These are phyloP conservation scores for Ophiostoma quercus DNA, from an alignment of 2,329 filamentous ascomycete species.

Conservation along the genomic window DNA sequence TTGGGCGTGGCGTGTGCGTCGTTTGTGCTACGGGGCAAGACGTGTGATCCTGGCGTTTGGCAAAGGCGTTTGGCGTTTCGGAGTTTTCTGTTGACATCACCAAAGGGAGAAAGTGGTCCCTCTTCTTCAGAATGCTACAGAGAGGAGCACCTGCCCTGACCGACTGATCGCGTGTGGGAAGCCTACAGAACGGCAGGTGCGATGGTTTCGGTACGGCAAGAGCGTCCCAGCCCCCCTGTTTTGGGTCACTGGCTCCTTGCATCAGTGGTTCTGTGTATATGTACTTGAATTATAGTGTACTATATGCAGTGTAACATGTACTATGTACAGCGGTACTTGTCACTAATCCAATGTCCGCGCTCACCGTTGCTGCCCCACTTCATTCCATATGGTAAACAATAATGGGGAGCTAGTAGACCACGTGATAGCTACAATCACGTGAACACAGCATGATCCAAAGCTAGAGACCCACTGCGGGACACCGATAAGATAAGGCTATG, in stretches of 20 bases:
- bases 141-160: neutral
- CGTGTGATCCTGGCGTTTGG: neutral
- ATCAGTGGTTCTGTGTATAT: neutral
- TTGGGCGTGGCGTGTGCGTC: neutral
- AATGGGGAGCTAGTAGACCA: neutral
- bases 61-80: too few species aligned
- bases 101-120: slow-evolving; percentile 10
- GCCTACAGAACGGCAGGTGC: neutral
- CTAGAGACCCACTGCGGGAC: neutral
- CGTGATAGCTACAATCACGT: neutral
- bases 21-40: neutral
- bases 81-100: slow-evolving; percentile 8
- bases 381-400: neutral
- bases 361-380: slow-evolving; percentile 1
- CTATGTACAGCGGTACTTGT: neutral
- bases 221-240: slow-evolving; percentile 5
- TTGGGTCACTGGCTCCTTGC: neutral
- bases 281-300: neutral
- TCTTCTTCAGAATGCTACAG: neutral
- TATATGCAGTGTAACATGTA: neutral
- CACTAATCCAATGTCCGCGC: neutral
- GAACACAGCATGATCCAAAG: neutral
- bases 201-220: neutral
- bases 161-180: slow-evolving; percentile 16
- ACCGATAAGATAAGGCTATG: slow-evolving; percentile 14